Evolutionary conservation across 164 flowering plant genomes (phyloP).

Genomic region (Annona squamosa): DNA sequence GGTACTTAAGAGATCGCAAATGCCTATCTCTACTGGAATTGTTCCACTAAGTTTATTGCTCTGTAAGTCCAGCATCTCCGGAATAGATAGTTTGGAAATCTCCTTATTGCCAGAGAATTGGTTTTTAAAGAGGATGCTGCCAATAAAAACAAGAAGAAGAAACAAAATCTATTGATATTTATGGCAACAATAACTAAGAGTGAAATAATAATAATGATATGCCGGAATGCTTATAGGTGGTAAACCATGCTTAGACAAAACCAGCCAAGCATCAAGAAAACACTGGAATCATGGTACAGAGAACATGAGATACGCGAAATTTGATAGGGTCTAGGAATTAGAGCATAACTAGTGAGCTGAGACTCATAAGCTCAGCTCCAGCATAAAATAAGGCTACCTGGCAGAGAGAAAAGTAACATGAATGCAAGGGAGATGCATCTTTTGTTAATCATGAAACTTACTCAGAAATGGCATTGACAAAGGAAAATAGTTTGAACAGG

Average conservation of each 20-base stretch:
- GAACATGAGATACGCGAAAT: not conserved
- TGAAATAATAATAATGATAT: not conserved
- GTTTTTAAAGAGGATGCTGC: conserved; percentile 62
- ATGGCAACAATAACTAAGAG: not conserved
- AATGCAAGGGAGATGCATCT: not conserved
- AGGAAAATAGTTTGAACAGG: not conserved
- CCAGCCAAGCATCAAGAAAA: not conserved
- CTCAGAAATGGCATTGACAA: not conserved
- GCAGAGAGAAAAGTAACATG: not conserved
- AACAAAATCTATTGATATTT: not conserved
- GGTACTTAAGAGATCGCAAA: conserved; percentile 42
- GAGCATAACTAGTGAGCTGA: not conserved
- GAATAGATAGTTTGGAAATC: conserved; percentile 44
- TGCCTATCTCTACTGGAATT: conserved; percentile 61
- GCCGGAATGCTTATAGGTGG: no score
- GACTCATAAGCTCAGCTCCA: not conserved
- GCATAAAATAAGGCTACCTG: no score
- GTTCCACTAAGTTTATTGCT: conserved; percentile 56
- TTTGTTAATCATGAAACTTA: not conserved
- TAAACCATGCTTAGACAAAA: not conserved
- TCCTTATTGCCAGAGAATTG: conserved; percentile 54
- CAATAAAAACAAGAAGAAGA: conserved; percentile 1
- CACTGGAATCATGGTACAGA: not conserved
- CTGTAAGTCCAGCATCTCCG: conserved; percentile 69
- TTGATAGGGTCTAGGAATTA: not conserved